A percentile compares a stretch with the other conserved stretches of the same genome.
phyloP scores from a whole-genome alignment of 805 yeast species.

The Torulaspora franciscae region DNA sequence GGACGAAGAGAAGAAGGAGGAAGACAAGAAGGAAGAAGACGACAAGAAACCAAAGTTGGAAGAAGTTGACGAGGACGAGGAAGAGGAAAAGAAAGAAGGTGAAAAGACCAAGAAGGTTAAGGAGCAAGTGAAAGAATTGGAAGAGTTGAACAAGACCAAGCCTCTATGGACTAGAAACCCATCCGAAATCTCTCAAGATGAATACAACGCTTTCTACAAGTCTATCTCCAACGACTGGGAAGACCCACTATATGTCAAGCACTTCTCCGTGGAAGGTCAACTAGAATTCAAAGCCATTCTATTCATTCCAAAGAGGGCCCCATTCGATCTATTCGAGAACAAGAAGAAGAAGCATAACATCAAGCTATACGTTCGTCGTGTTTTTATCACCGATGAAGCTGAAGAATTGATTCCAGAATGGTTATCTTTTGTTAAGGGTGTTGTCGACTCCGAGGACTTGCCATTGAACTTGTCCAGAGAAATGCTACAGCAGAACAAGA shows the following conservation, averaged over 20 bases:
- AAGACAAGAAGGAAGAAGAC: slow-evolving; percentile 47
- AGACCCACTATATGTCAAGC: slow-evolving; percentile 99
- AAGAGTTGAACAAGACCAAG: slow-evolving; percentile 97
- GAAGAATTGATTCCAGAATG: slow-evolving; percentile 99
- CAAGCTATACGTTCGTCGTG: slow-evolving; percentile 98
- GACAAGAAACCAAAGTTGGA: slow-evolving; percentile 70
- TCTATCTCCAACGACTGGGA: slow-evolving; percentile 99
- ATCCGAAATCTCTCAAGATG: slow-evolving; percentile 94
- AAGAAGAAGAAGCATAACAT: slow-evolving; percentile 99
- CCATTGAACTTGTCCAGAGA: slow-evolving; percentile 99
- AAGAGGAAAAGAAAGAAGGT: slow-evolving; percentile 65
- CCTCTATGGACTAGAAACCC: slow-evolving; percentile 99
- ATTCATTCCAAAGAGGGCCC: slow-evolving; percentile 98
- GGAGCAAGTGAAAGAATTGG: slow-evolving; percentile 91
- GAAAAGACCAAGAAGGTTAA: slow-evolving; percentile 83
- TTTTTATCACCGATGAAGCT: slow-evolving; percentile 98
- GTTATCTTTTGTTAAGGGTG: slow-evolving; percentile 97
- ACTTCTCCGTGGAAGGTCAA: slow-evolving; percentile 99
- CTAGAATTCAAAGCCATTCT: slow-evolving; percentile 97
- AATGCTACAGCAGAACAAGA: slow-evolving; percentile 99
- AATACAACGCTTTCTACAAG: slow-evolving; percentile 98
- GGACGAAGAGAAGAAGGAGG: slow-evolving; percentile 37
- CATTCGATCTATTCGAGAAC: slow-evolving; percentile 95
- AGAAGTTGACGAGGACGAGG: slow-evolving; percentile 69
- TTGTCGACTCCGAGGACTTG: slow-evolving; percentile 98